phyloP scores from a whole-genome alignment of 805 yeast genomes.

The Barnettozyma wickerhamii region DNA sequence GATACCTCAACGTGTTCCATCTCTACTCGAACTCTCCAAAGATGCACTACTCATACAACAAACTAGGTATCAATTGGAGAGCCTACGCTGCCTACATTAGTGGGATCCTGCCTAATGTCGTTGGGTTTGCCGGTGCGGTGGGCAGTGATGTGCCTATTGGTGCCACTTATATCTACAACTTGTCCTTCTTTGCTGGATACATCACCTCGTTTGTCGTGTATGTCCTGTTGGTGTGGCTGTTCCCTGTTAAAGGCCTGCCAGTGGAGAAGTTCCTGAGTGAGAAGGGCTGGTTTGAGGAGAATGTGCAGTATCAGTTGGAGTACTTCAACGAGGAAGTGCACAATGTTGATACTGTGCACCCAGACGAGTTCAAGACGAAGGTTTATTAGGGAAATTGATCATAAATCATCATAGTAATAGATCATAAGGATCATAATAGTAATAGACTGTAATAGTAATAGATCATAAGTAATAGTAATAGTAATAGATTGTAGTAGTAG shows the following conservation, averaged over 20 bases:
- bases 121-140: constrained; percentile 82
- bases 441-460: too few relatives aligned
- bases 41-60: constrained; percentile 54
- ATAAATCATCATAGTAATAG: too few relatives aligned
- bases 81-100: constrained; percentile 75
- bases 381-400: too few relatives aligned
- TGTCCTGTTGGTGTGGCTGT: constrained; percentile 44
- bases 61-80: constrained; percentile 74
- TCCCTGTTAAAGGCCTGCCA: constrained; percentile 50
- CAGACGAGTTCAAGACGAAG: too few relatives aligned
- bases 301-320: constrained; percentile 10
- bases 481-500: too few relatives aligned
- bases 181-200: constrained; percentile 79
- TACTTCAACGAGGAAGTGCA: constrained; percentile 16
- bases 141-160: constrained; percentile 73
- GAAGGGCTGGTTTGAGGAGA: constrained; percentile 43
- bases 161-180: constrained; percentile 66
- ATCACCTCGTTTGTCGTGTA: constrained; percentile 52
- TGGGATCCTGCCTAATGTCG: constrained; percentile 79
- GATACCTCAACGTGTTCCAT: constrained; percentile 58
- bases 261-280: constrained; percentile 35
- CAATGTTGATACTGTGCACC: constrained; percentile 14
- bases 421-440: too few relatives aligned
- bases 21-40: constrained; percentile 46
- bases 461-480: too few relatives aligned